These are phyloP conservation scores for Lagenidium giganteum DNA, from an alignment of 352 stramenopile genomes.

Conservation along the genomic window DNA sequence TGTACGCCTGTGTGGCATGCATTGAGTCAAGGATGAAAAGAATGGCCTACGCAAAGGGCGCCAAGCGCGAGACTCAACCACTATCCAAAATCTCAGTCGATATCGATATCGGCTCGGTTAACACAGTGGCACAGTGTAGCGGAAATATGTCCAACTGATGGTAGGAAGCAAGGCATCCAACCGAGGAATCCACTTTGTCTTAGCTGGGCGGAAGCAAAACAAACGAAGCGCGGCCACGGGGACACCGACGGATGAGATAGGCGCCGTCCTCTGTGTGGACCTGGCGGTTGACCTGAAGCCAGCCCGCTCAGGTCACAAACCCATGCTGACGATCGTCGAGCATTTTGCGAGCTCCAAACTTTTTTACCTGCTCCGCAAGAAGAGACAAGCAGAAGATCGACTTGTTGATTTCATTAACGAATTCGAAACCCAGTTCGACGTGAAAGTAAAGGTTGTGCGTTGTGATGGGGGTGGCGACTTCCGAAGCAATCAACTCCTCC, in stretches of 20 bases:
- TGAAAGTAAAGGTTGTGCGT: too few species aligned
- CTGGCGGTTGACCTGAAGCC: conserved; percentile 7
- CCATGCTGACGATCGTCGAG: too few species aligned
- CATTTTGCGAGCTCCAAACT: too few species aligned
- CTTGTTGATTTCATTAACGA: too few species aligned
- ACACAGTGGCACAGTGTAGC: neutral
- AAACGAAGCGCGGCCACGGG: neutral
- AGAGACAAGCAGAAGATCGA: too few species aligned
- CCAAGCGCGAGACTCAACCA: neutral
- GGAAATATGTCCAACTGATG: conserved; percentile 11
- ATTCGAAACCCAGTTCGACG: too few species aligned
- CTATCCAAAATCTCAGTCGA: conserved; percentile 5
- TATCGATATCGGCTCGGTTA: conserved; percentile 1
- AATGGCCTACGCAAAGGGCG: conserved; percentile 5
- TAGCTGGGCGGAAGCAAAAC: conserved; percentile 1
- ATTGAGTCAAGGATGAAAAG: conserved; percentile 2
- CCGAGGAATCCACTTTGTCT: conserved; percentile 11
- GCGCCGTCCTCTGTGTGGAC: neutral
- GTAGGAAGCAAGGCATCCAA: conserved; percentile 13
- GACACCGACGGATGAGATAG: conserved; percentile 15
- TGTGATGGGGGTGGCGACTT: too few species aligned
- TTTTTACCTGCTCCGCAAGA: too few species aligned
- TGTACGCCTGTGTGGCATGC: conserved; percentile 9
- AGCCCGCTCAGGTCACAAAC: too few species aligned
- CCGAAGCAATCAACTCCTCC: too few species aligned